Percentiles rank a stretch among this genome's conserved stretches.
phyloP scores from a whole-genome alignment of 2,329 filamentous ascomycete genomes.

The Ceratocystis variospora region DNA sequence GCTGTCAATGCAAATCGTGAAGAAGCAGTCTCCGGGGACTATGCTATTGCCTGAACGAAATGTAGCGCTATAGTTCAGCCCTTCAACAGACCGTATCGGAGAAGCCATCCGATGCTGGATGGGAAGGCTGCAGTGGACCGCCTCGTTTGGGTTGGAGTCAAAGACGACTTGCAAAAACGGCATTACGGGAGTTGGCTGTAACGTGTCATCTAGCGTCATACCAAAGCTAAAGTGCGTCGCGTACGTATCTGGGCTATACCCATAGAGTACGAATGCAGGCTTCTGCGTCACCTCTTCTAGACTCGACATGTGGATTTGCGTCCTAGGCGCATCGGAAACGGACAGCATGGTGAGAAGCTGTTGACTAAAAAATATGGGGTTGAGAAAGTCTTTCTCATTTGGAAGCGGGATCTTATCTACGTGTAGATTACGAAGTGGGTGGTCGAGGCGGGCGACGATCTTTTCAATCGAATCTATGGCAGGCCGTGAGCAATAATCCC shows the following conservation, averaged over 20 bases:
- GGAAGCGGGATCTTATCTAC: not conserved
- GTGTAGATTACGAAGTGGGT: conserved; percentile 1
- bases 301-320: not conserved
- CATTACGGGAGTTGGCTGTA: not conserved
- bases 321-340: not conserved
- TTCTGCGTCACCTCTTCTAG: not conserved
- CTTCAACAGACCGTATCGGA: conserved; percentile 1
- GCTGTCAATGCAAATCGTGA: conserved; percentile 7
- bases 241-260: not conserved
- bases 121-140: not conserved
- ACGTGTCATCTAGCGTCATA: not conserved
- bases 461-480: not conserved
- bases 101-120: not conserved
- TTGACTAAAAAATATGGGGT: not conserved
- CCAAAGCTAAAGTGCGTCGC: not conserved
- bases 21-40: conserved; percentile 9
- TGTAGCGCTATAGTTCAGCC: not conserved
- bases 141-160: conserved; percentile 9
- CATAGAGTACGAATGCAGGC: conserved; percentile 2
- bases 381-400: not conserved
- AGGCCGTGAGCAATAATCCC: not conserved
- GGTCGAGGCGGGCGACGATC: not conserved
- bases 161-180: conserved; percentile 11
- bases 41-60: not conserved
- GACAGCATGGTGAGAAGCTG: not conserved